Evolutionary conservation across 768 basidiomycete genomes (phyloP).

Genomic region (Tylopilus sp.): DNA sequence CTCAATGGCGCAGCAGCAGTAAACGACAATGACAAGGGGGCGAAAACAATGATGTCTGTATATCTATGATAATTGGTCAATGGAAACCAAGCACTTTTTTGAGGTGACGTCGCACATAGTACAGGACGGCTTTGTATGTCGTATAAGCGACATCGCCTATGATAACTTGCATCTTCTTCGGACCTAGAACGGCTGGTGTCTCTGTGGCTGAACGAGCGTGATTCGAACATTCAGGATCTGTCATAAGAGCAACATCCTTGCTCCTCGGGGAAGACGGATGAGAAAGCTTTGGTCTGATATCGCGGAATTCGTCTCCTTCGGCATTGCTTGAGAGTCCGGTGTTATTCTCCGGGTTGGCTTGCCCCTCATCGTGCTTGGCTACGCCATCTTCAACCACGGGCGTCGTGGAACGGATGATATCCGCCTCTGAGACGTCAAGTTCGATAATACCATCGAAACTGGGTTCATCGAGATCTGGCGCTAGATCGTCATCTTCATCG

Average conservation of each 20-base stretch:
- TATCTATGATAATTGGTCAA: conserved; percentile 42
- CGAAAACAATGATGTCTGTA: conserved; percentile 84
- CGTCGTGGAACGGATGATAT: not conserved
- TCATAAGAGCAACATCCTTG: conserved; percentile 18
- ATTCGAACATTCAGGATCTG: conserved; percentile 6
- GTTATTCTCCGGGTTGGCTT: not conserved
- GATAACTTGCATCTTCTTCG: conserved; percentile 50
- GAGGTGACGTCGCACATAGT: conserved; percentile 55
- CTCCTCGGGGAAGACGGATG: conserved; percentile 41
- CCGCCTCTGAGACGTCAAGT: conserved; percentile 15
- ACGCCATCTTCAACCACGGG: conserved; percentile 5
- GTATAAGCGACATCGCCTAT: conserved; percentile 58
- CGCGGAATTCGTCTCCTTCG: conserved; percentile 21
- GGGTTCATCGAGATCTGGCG: conserved; percentile 33
- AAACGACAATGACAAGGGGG: conserved; percentile 77
- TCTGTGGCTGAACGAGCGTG: not conserved
- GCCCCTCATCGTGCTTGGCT: conserved; percentile 1
- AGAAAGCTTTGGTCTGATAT: conserved; percentile 33
- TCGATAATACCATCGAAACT: conserved; percentile 29
- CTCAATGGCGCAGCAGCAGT: conserved; percentile 21
- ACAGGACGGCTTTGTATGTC: conserved; percentile 66
- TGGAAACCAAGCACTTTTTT: not conserved
- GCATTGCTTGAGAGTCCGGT: not conserved
- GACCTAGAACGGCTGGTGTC: conserved; percentile 34
- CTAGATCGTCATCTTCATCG: conserved; percentile 48